Evolutionary conservation across 2,329 filamentous ascomycete species (phyloP).

Genomic region (Amauroascus niger): DNA sequence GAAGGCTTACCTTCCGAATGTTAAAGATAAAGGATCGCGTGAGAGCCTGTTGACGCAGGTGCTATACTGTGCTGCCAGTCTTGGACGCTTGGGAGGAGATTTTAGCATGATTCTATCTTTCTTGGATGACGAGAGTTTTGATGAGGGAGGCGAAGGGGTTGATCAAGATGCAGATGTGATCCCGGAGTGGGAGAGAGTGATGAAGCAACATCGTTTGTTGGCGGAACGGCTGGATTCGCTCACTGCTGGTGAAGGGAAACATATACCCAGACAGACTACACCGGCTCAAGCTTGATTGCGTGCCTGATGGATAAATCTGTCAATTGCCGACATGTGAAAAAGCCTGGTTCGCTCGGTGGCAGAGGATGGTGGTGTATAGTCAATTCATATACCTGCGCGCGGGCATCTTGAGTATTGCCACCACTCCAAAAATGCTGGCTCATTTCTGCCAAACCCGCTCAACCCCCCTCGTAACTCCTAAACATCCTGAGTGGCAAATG

Average conservation of each 20-base stretch:
- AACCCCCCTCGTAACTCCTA: too few species aligned
- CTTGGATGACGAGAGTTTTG: conserved; percentile 32
- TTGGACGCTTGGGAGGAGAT: conserved; percentile 82
- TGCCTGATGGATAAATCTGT: background rate
- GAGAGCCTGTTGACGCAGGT: conserved; percentile 89
- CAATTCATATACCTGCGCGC: too few species aligned
- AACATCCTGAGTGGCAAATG: too few species aligned
- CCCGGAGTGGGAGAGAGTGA: conserved; percentile 71
- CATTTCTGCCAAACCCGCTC: too few species aligned
- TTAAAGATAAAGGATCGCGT: conserved; percentile 66
- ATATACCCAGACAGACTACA: conserved; percentile 5
- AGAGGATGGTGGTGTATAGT: too few species aligned
- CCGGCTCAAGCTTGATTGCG: background rate
- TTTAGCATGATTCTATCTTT: conserved; percentile 79
- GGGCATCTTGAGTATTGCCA: too few species aligned
- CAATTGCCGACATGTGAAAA: background rate
- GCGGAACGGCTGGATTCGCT: conserved; percentile 54
- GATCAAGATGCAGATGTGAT: conserved; percentile 35
- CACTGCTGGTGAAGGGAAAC: conserved; percentile 23
- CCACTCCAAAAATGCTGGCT: too few species aligned
- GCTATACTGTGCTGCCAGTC: conserved; percentile 81
- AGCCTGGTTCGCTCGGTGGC: background rate
- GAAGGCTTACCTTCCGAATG: conserved; percentile 64
- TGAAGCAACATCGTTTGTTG: conserved; percentile 76
- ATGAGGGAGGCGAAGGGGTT: conserved; percentile 39